Conservation (phyloP, 306 rosid genomes). For the Mimosa bimucronata region DNA sequence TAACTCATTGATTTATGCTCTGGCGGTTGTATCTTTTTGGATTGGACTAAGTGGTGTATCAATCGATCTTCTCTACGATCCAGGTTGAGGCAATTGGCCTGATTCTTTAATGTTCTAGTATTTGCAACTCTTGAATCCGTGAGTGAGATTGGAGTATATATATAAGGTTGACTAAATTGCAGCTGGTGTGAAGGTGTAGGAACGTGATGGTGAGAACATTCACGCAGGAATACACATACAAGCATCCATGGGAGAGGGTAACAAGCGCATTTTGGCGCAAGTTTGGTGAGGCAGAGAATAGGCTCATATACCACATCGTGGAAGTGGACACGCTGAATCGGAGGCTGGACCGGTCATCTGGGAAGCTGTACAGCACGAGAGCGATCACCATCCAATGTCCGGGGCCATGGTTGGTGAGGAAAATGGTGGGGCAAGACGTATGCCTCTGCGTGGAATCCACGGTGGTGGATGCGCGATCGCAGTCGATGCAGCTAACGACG, state of each 20-base stretch:
- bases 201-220: slow-evolving; percentile 71
- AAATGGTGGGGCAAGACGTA: slow-evolving; percentile 28
- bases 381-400: slow-evolving; percentile 74
- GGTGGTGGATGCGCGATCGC: slow-evolving; percentile 57
- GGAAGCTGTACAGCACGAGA: slow-evolving; percentile 75
- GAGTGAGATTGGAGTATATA: neutral
- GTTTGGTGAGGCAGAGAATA: slow-evolving; percentile 79
- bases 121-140: neutral
- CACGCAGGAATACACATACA: slow-evolving; percentile 72
- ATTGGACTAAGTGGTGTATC: neutral
- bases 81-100: neutral
- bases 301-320: slow-evolving; percentile 66
- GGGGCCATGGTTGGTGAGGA: slow-evolving; percentile 64
- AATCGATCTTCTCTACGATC: no score
- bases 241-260: slow-evolving; percentile 95
- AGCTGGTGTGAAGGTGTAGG: slow-evolving; percentile 21
- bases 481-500: slow-evolving; percentile 58
- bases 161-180: neutral
- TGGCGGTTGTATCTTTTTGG: neutral
- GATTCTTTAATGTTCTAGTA: neutral
- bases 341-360: slow-evolving; percentile 48
- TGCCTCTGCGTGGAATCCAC: slow-evolving; percentile 80
- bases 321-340: slow-evolving; percentile 79
- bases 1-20: neutral
- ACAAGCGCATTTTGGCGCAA: slow-evolving; percentile 89